Percentiles rank a stretch among this genome's conserved stretches.
Evolutionary conservation across 106 monocot species (phyloP).

Genomic region (Alisma plantagoaquatica): DNA sequence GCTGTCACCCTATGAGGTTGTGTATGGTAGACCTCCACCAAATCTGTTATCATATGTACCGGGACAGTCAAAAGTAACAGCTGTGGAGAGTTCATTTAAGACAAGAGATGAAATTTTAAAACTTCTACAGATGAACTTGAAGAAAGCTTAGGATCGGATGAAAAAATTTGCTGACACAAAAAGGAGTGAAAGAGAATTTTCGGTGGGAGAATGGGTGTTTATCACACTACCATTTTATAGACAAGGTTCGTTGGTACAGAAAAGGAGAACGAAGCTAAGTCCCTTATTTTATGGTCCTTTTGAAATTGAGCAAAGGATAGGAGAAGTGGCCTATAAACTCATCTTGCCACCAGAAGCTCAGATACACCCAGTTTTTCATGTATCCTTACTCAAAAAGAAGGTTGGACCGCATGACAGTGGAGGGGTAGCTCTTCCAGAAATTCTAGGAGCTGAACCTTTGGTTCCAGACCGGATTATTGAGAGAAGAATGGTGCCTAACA

Average conservation of each 20-base stretch:
- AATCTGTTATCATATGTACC: background rate
- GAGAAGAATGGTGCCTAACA: background rate
- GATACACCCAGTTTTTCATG: conserved; percentile 2
- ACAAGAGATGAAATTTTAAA: background rate
- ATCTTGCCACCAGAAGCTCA: background rate
- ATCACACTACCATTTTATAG: conserved; percentile 13
- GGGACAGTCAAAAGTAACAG: background rate
- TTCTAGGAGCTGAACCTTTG: background rate
- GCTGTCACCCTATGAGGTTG: conserved; percentile 4
- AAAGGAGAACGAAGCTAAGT: background rate
- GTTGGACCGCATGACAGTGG: too few relatives aligned
- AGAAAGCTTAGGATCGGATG: conserved; percentile 9
- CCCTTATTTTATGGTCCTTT: conserved; percentile 3
- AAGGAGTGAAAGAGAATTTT: background rate
- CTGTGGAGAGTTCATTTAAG: background rate
- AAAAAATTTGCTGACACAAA: background rate
- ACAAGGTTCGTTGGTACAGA: background rate
- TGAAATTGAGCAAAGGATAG: background rate
- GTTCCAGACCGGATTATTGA: background rate
- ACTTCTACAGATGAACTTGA: conserved; percentile 1
- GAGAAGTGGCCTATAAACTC: background rate
- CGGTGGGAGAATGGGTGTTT: conserved; percentile 12
- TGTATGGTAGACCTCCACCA: conserved; percentile 13
- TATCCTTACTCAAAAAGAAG: background rate
- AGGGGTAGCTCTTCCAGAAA: background rate